Conservation (phyloP, 345 rosid species). For the Aquilaria malaccensis region DNA sequence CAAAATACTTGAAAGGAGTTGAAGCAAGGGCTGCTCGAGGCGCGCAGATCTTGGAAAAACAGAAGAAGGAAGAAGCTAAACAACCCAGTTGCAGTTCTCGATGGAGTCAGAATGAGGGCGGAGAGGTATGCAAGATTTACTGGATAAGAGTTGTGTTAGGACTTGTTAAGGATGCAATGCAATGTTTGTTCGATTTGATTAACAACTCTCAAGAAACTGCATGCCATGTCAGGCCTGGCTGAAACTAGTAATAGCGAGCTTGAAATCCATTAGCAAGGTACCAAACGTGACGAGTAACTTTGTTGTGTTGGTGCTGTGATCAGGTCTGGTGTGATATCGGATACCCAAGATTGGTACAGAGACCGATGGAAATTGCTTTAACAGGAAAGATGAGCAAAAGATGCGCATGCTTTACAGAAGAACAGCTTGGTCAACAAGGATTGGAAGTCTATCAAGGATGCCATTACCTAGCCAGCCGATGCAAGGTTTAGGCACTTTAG, state of each 20-base stretch:
- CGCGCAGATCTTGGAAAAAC: constrained; percentile 83
- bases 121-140: constrained; percentile 44
- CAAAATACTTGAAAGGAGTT: constrained; percentile 83
- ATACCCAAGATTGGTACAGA: constrained; percentile 78
- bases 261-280: too few relatives aligned
- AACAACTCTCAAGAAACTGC: too few relatives aligned
- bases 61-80: constrained; percentile 86
- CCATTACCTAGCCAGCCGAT: constrained; percentile 55
- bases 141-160: too few relatives aligned
- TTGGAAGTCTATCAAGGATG: constrained; percentile 80
- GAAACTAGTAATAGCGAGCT: too few relatives aligned
- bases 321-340: constrained; percentile 97
- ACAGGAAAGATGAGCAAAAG: constrained; percentile 89
- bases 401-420: constrained; percentile 76
- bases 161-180: too few relatives aligned
- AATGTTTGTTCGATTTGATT: too few relatives aligned
- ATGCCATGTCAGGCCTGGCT: too few relatives aligned
- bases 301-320: constrained; percentile 1
- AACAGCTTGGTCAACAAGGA: constrained; percentile 60
- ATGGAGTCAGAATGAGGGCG: constrained; percentile 92
- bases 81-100: constrained; percentile 81
- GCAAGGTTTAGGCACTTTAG: constrained; percentile 35
- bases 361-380: constrained; percentile 86
- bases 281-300: background rate
- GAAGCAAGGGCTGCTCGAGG: constrained; percentile 96